A percentile compares a stretch with the other conserved stretches of the same genome.
These are phyloP conservation scores for rapeseed (Brassica napus) DNA, from an alignment of 345 rosid species.

Conservation along the genomic window DNA sequence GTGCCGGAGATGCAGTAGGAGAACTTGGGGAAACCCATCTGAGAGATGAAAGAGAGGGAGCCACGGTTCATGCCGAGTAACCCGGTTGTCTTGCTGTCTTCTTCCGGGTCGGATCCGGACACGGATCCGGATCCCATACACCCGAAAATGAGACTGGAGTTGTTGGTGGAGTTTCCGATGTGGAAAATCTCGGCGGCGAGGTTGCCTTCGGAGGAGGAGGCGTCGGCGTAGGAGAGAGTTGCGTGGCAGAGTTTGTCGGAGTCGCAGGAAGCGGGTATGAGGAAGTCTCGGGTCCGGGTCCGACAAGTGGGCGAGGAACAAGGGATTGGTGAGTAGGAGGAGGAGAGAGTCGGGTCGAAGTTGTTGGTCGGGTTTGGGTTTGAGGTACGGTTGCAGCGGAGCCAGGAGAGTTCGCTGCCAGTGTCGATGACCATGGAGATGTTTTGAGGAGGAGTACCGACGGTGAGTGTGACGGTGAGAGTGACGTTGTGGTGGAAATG, in stretches of 20 bases:
- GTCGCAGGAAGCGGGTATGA: conserved; percentile 85
- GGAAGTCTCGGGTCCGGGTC: conserved; percentile 65
- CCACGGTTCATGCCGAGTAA: conserved; percentile 94
- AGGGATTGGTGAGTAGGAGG: conserved; percentile 60
- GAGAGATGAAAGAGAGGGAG: conserved; percentile 75
- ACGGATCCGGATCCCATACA: conserved; percentile 74
- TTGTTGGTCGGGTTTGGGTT: conserved; percentile 34
- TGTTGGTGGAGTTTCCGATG: conserved; percentile 52
- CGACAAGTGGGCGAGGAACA: conserved; percentile 76
- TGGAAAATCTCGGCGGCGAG: conserved; percentile 69
- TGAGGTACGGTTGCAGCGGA: conserved; percentile 60
- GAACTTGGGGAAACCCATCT: conserved; percentile 78
- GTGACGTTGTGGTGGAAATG: conserved; percentile 79
- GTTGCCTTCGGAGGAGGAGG: conserved; percentile 82
- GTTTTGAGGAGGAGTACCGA: conserved; percentile 88
- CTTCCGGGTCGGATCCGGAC: conserved; percentile 67
- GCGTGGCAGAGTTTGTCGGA: conserved; percentile 74
- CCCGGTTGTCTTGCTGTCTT: conserved; percentile 70
- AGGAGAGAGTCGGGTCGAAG: conserved; percentile 66
- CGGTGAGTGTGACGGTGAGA: conserved; percentile 72
- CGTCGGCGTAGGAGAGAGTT: conserved; percentile 77
- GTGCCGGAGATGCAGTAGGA: conserved; percentile 84
- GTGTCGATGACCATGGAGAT: conserved; percentile 91
- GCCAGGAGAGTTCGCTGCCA: conserved; percentile 93
- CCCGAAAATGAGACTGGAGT: conserved; percentile 63